Conservation (phyloP, 768 basidiomycete genomes). For the Gyrodon lividus region DNA sequence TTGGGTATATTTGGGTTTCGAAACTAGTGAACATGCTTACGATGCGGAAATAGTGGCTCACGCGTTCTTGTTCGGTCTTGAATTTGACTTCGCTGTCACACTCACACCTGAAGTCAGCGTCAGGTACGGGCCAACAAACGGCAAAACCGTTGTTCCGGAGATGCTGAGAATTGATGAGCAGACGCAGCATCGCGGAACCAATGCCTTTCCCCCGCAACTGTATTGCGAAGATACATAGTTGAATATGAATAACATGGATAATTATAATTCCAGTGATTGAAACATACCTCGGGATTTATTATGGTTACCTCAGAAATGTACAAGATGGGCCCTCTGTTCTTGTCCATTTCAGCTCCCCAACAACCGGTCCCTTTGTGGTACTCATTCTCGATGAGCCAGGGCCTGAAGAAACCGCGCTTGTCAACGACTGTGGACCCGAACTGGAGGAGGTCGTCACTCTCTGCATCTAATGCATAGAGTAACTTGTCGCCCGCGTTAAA, state of each 20-base stretch:
- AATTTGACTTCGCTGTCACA: background rate
- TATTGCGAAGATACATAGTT: background rate
- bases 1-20: background rate
- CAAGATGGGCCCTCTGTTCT: background rate
- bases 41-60: background rate
- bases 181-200: background rate
- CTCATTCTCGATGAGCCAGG: background rate
- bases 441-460: background rate
- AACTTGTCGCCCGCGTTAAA: background rate
- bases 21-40: background rate
- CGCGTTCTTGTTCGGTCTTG: background rate
- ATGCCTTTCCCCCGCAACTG: background rate
- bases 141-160: background rate
- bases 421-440: background rate
- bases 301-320: background rate
- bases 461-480: background rate
- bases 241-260: background rate
- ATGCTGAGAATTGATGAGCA: background rate
- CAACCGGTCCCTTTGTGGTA: background rate
- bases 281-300: background rate
- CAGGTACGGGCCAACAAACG: background rate
- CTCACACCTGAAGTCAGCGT: background rate
- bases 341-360: background rate
- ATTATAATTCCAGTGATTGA: background rate
- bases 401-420: background rate